Conservation (phyloP, 2,329 filamentous ascomycete genomes). For the Neonectria punicea region DNA sequence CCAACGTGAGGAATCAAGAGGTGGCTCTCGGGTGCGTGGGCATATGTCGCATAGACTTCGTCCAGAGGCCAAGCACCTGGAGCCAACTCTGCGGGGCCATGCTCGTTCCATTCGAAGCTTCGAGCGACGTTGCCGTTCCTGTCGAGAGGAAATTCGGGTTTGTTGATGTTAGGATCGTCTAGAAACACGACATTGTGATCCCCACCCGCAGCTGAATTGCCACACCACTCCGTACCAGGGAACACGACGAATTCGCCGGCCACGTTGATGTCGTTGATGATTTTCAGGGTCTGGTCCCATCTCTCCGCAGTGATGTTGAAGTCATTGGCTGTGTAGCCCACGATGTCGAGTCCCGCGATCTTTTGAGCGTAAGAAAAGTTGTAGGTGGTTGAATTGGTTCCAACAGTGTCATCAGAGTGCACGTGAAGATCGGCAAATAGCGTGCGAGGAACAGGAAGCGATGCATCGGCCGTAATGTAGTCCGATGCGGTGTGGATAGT, state of each 20-base stretch:
- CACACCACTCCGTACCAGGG: conserved; percentile 50
- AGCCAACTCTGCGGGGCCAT: conserved; percentile 29
- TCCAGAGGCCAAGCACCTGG: conserved; percentile 51
- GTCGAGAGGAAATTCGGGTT: conserved; percentile 46
- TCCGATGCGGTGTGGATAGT: conserved; percentile 1
- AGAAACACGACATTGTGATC: conserved; percentile 48
- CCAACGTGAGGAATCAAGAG: conserved; percentile 51
- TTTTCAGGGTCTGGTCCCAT: conserved; percentile 45
- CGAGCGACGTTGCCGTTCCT: conserved; percentile 47
- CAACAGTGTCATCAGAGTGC: conserved; percentile 51
- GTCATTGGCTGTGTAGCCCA: conserved; percentile 53
- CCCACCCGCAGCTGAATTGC: conserved; percentile 48
- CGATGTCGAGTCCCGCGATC: conserved; percentile 49
- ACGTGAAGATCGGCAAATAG: conserved; percentile 50
- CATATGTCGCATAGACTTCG: conserved; percentile 51
- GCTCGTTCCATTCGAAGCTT: conserved; percentile 51
- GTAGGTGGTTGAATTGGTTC: conserved; percentile 48
- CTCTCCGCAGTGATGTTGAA: conserved; percentile 49
- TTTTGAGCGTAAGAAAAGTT: conserved; percentile 51
- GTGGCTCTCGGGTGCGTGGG: conserved; percentile 43
- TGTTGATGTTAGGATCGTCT: conserved; percentile 37
- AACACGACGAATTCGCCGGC: conserved; percentile 44
- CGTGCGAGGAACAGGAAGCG: conserved; percentile 35
- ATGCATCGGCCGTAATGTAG: conserved; percentile 31
- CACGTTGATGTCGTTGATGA: conserved; percentile 39